These are phyloP conservation scores for Yamadazyma membranifaciens DNA, from an alignment of 1,139 yeast species.

Conservation along the genomic window DNA sequence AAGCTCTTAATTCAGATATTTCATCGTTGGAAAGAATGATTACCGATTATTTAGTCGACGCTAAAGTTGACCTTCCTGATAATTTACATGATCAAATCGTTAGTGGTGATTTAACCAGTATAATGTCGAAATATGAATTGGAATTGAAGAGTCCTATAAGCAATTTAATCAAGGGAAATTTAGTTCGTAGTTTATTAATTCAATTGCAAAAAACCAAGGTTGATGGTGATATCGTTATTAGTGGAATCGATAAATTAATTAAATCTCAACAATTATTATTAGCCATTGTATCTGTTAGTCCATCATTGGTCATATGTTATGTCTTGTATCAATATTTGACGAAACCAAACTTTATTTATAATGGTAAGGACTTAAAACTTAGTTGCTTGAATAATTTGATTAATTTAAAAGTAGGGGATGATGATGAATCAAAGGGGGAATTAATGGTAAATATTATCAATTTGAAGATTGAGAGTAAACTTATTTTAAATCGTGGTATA, in stretches of 20 bases:
- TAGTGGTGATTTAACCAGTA: slow-evolving; percentile 70
- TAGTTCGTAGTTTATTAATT: slow-evolving; percentile 74
- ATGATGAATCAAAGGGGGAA: slow-evolving; percentile 41
- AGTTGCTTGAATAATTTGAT: slow-evolving; percentile 54
- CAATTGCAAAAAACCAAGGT: slow-evolving; percentile 95
- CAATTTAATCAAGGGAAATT: slow-evolving; percentile 63
- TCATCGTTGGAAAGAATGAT: slow-evolving; percentile 87
- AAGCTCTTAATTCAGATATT: slow-evolving; percentile 74
- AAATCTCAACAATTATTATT: slow-evolving; percentile 91
- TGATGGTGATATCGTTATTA: slow-evolving; percentile 87
- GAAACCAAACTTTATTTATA: slow-evolving; percentile 28
- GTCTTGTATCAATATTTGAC: slow-evolving; percentile 28
- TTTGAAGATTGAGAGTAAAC: slow-evolving; percentile 47
- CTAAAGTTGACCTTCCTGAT: slow-evolving; percentile 21
- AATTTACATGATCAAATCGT: slow-evolving; percentile 34
- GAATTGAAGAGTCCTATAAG: slow-evolving; percentile 71
- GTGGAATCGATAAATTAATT: slow-evolving; percentile 84
- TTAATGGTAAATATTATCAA: slow-evolving; percentile 58
- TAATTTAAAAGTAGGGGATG: slow-evolving; percentile 40
- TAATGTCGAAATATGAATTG: slow-evolving; percentile 76
- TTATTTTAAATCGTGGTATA: slow-evolving; percentile 21
- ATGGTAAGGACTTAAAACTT: slow-evolving; percentile 39
- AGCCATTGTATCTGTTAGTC: slow-evolving; percentile 87
- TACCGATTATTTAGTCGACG: slow-evolving; percentile 62
- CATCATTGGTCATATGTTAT: slow-evolving; percentile 63